These are phyloP conservation scores for Scleroderma bovista DNA, from an alignment of 768 basidiomycete genomes.

Conservation along the genomic window DNA sequence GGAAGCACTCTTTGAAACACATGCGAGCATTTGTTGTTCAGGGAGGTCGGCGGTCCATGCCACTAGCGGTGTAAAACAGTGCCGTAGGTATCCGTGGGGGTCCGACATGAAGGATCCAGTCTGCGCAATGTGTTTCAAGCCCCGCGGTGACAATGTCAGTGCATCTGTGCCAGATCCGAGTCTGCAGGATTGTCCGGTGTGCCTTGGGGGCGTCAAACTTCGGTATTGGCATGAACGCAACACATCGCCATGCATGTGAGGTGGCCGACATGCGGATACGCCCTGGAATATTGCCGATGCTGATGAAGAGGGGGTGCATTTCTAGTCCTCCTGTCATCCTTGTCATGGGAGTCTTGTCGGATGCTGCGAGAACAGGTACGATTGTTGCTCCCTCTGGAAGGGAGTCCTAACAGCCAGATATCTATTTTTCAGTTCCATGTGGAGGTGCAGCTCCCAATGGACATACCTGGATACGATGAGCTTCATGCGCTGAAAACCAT, in stretches of 20 bases:
- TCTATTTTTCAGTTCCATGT: not conserved
- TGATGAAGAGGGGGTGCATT: not conserved
- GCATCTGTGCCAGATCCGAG: constrained; percentile 24
- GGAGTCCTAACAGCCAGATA: not conserved
- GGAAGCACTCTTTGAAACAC: not conserved
- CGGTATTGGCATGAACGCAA: constrained; percentile 24
- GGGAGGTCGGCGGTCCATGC: not conserved
- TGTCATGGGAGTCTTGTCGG: constrained; percentile 31
- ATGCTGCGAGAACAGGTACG: constrained; percentile 6
- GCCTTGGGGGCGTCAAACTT: constrained; percentile 18
- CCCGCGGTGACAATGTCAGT: constrained; percentile 25
- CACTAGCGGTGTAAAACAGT: not conserved
- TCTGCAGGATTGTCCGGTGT: constrained; percentile 18
- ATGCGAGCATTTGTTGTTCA: not conserved
- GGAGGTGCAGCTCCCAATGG: not conserved
- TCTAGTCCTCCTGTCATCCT: constrained; percentile 14
- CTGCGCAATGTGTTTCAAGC: constrained; percentile 24
- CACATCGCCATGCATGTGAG: constrained; percentile 19
- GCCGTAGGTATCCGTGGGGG: constrained; percentile 1
- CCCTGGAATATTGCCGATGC: not conserved
- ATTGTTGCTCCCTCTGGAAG: not conserved
- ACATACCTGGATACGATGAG: not conserved
- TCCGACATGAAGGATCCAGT: constrained; percentile 25
- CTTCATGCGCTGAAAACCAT: not conserved
- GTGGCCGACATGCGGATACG: not conserved